Conservation (phyloP, 2,329 filamentous ascomycete species). For the Colletotrichum chrysophilum region DNA sequence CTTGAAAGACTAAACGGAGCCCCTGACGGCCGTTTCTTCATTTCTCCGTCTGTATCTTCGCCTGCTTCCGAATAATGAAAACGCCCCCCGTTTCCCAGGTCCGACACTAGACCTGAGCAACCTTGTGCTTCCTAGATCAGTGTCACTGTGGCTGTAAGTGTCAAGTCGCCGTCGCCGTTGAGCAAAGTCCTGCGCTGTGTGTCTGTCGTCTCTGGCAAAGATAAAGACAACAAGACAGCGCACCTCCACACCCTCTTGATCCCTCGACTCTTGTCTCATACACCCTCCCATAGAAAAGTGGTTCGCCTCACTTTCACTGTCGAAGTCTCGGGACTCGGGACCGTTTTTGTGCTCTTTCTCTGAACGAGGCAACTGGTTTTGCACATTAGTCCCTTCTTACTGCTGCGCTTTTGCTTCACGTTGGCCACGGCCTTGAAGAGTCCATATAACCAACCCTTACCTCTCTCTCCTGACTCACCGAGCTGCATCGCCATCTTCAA, state of each 20-base stretch:
- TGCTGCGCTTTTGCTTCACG: background rate
- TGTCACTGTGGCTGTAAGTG: background rate
- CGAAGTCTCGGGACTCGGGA: background rate
- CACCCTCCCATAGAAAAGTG: background rate
- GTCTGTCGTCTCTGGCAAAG: background rate
- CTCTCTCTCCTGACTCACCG: background rate
- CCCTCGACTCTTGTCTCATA: conserved; percentile 7
- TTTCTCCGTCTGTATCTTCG: background rate
- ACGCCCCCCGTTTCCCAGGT: background rate
- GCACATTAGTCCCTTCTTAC: background rate
- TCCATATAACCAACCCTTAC: background rate
- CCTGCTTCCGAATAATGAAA: background rate
- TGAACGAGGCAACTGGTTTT: background rate
- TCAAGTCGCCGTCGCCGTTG: background rate
- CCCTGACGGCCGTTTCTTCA: background rate
- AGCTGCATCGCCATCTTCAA: background rate
- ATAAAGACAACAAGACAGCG: background rate
- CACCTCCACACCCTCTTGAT: conserved; percentile 5
- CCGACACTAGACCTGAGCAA: background rate
- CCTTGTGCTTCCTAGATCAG: background rate
- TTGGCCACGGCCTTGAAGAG: background rate
- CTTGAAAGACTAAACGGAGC: background rate
- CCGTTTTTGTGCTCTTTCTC: background rate
- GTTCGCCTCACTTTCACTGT: conserved; percentile 16
- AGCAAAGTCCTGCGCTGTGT: background rate